phyloP scores from a whole-genome alignment of 306 rosid genomes.

The Medicago lupulina region DNA sequence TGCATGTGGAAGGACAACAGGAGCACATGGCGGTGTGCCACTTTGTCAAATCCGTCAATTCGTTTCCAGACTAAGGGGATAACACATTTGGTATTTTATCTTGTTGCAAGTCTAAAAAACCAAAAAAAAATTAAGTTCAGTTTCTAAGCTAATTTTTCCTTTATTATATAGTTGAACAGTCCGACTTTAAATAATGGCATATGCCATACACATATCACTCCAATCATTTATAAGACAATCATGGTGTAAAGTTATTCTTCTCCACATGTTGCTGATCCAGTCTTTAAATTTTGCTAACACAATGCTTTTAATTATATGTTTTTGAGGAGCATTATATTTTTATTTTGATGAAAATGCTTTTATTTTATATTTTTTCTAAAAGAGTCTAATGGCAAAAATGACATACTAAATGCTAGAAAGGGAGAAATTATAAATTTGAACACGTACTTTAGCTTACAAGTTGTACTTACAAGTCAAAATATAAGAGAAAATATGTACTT shows the following conservation, averaged over 20 bases:
- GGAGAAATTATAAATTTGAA: too few relatives aligned
- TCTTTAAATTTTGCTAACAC: slow-evolving; percentile 18
- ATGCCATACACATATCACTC: slow-evolving; percentile 38
- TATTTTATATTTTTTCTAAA: too few relatives aligned
- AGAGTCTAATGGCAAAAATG: too few relatives aligned
- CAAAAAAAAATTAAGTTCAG: too few relatives aligned
- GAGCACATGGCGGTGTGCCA: slow-evolving; percentile 59
- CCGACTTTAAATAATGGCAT: slow-evolving; percentile 16
- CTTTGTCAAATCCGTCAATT: slow-evolving; percentile 58
- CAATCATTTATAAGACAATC: slow-evolving; percentile 49
- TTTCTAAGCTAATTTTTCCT: too few relatives aligned
- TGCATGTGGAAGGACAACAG: slow-evolving; percentile 64
- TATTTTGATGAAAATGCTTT: too few relatives aligned
- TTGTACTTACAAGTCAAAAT: too few relatives aligned
- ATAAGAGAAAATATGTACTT: too few relatives aligned
- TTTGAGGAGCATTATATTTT: too few relatives aligned
- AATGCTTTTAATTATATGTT: neutral
- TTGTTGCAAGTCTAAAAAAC: neutral
- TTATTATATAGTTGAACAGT: too few relatives aligned
- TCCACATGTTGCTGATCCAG: slow-evolving; percentile 36
- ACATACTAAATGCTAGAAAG: too few relatives aligned
- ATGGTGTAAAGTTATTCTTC: slow-evolving; percentile 37
- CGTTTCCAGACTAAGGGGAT: slow-evolving; percentile 32
- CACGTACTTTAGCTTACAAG: too few relatives aligned
- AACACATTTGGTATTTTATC: neutral